These are phyloP conservation scores for Linnemannia zychae DNA, from an alignment of 192 early-diverging fungal genomes.

Conservation along the genomic window DNA sequence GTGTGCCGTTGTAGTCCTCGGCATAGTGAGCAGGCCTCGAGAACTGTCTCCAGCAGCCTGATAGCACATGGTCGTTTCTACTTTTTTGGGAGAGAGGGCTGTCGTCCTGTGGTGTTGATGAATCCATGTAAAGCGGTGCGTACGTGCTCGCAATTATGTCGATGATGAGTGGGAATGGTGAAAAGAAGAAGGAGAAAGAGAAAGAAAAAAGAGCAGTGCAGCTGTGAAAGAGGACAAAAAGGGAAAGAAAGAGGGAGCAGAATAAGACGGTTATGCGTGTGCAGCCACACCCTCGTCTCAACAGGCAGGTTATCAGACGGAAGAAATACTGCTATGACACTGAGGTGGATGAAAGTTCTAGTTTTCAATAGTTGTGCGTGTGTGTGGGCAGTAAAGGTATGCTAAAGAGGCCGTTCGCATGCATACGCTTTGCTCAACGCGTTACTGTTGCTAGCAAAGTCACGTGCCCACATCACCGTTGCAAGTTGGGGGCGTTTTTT, in stretches of 20 bases:
- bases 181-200: background rate
- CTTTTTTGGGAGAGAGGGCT: background rate
- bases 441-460: background rate
- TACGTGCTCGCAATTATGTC: background rate
- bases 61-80: background rate
- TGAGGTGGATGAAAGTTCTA: background rate
- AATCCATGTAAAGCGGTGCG: background rate
- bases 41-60: conserved; percentile 10
- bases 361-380: background rate
- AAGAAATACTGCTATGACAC: background rate
- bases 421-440: background rate
- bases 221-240: background rate
- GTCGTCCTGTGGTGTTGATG: background rate
- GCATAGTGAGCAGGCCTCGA: conserved; percentile 24
- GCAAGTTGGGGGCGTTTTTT: conserved; percentile 5
- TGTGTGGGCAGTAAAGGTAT: background rate
- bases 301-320: background rate
- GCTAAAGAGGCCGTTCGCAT: background rate
- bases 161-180: background rate
- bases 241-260: background rate
- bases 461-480: background rate
- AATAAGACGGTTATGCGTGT: background rate
- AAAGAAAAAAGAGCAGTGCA: background rate
- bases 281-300: background rate
- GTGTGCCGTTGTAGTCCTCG: conserved; percentile 15